phyloP scores from a whole-genome alignment of 306 rosid genomes.

The Prunus padus region DNA sequence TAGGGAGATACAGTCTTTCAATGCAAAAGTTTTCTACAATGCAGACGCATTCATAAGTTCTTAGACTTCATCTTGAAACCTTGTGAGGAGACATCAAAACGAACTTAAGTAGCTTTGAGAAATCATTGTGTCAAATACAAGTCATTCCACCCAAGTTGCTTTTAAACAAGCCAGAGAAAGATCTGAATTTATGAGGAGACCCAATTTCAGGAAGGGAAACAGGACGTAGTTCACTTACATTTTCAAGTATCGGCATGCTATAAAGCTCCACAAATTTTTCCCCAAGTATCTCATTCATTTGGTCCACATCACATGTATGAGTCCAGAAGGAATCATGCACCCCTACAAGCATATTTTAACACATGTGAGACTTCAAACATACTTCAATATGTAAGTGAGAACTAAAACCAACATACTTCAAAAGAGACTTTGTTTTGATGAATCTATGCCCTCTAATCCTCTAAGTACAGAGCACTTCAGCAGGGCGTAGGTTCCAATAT shows the following conservation, averaged over 20 bases:
- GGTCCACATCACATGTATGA: conserved; percentile 75
- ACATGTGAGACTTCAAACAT: neutral
- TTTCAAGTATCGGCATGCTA: conserved; percentile 63
- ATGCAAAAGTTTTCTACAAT: too few relatives aligned
- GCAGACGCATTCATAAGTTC: neutral
- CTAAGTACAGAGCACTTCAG: neutral
- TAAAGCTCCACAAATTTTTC: conserved; percentile 80
- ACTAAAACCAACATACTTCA: too few relatives aligned
- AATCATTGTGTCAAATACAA: too few relatives aligned
- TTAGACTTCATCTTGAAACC: too few relatives aligned
- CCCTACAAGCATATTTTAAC: conserved; percentile 45
- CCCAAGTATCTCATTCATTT: conserved; percentile 65
- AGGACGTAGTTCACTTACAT: conserved; percentile 33
- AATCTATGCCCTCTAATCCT: too few relatives aligned
- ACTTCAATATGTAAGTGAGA: neutral
- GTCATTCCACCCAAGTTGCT: neutral
- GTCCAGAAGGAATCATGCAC: conserved; percentile 95
- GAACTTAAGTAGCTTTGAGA: too few relatives aligned
- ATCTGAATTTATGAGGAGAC: neutral
- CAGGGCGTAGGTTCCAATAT: neutral
- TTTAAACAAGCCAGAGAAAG: neutral
- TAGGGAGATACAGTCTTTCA: neutral
- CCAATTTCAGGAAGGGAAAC: neutral
- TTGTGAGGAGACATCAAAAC: too few relatives aligned
- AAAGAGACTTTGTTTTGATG: too few relatives aligned